phyloP scores from a whole-genome alignment of 202 grass and related monocot species.

The Cymbopogon flexuosus region DNA sequence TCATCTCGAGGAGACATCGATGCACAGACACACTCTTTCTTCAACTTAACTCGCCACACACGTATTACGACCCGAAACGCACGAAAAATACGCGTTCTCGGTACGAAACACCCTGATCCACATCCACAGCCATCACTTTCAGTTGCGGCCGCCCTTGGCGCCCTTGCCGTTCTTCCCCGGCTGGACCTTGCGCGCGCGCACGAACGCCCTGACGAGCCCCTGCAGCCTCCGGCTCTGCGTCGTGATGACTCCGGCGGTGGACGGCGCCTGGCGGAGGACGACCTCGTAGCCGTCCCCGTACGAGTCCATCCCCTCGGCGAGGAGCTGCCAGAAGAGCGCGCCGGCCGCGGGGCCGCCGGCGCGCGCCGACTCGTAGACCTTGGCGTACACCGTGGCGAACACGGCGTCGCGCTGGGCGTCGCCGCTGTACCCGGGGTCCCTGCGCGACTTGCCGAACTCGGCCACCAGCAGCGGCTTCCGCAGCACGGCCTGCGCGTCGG shows the following conservation, averaged over 20 bases:
- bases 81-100: neutral
- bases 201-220: slow-evolving; percentile 43
- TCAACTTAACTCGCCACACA: neutral
- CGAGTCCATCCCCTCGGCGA: slow-evolving; percentile 76
- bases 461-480: slow-evolving; percentile 73
- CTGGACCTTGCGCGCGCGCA: slow-evolving; percentile 18
- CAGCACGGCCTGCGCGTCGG: slow-evolving; percentile 50
- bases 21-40: neutral
- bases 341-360: slow-evolving; percentile 48
- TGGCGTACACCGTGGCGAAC: slow-evolving; percentile 62
- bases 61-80: neutral
- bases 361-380: slow-evolving; percentile 66
- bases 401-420: slow-evolving; percentile 43
- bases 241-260: slow-evolving; percentile 58
- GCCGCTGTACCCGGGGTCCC: slow-evolving; percentile 49
- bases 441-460: slow-evolving; percentile 78
- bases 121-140: too few species aligned
- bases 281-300: slow-evolving; percentile 88
- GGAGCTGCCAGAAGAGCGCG: slow-evolving; percentile 84
- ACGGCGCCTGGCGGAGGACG: slow-evolving; percentile 50
- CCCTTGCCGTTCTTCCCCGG: slow-evolving; percentile 31
- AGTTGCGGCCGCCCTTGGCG: slow-evolving; percentile 8
- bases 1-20: slow-evolving; percentile 59
- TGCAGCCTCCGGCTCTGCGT: slow-evolving; percentile 55
- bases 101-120: neutral